Evolutionary conservation across 208 protist genomes (phyloP), one percentile per base, ranked within the genome.

Genomic region (Acanthamoeba healyi): DNA sequence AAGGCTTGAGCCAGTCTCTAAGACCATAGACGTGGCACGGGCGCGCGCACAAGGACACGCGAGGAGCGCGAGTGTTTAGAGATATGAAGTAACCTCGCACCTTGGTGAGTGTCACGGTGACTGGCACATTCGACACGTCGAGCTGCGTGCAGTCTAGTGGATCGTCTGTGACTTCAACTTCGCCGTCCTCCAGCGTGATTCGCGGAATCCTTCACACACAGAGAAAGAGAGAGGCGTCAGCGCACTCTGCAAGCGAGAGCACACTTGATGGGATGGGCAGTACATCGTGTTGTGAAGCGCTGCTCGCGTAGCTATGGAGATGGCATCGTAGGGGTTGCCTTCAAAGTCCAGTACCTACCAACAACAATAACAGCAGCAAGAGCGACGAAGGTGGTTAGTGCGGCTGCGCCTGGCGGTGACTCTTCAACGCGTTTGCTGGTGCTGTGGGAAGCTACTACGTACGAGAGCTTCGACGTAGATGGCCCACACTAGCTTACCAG

Each of bases 401-500:
- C 51, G 19, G 17, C 51, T 15, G 24, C 9, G 24, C 34, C 63
- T 40, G 54, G 46, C 42, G 12, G 46, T 84, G 32, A 24, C n/a
- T 24, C 29, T 54, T 0, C 32, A 90, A 79, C 82, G 24, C 15
- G 40, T n/a, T n/a, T n/a, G n/a, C n/a, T n/a, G n/a, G n/a, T n/a
- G n/a, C n/a, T 38, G 42, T 36, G 70, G 10, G n/a, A 24, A 65
- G n/a, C 42, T 7, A 32, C 24, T 34, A 87, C 93, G n/a, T 40
- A 96, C 95, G 3, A 94, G 89, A 19, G 95, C 95, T 70, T 96
- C 95, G n/a, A 96, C 92, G 93, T 95, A 94, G 10, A 96, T 49
- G n/a, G 74, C 94, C 95, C 95, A 96, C 65, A 72, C 88, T 42
- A 94, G 89, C 72, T 94, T 95, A 26, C 91, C 91, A 9, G 94